These are phyloP conservation scores for Diphasiastrum complanatum DNA, from an alignment of 83 land plant species.

Conservation along the genomic window DNA sequence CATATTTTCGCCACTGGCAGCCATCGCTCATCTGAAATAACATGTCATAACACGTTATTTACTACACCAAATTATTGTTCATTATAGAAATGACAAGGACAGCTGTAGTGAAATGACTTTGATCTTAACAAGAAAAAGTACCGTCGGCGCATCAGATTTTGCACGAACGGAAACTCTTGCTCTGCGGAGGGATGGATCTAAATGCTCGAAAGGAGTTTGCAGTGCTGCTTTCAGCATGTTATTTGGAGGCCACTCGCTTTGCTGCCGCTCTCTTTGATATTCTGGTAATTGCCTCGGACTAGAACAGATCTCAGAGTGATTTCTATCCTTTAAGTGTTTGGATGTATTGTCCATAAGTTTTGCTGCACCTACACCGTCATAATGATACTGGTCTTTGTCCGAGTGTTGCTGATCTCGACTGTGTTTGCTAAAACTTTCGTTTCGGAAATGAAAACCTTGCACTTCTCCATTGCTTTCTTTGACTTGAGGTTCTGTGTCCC, in stretches of 20 bases:
- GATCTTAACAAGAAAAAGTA: conserved; percentile 8
- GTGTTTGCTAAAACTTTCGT: no score
- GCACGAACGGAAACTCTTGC: conserved; percentile 74
- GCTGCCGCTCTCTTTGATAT: neutral
- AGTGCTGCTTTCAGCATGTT: neutral
- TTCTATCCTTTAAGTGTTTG: neutral
- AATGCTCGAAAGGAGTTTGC: neutral
- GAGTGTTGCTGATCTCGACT: no score
- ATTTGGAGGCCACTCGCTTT: neutral
- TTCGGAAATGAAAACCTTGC: no score
- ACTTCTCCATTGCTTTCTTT: no score
- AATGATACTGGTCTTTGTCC: no score
- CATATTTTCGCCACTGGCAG: conserved; percentile 72
- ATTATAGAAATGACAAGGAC: neutral
- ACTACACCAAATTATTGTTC: neutral
- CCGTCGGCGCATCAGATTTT: conserved; percentile 73
- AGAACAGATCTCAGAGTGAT: neutral
- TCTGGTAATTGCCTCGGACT: no score
- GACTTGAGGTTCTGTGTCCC: no score
- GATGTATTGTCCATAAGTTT: neutral
- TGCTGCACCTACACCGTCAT: no score
- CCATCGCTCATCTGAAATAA: conserved; percentile 53
- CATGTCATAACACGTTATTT: neutral
- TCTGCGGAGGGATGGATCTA: conserved; percentile 31
- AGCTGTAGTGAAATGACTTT: neutral